Evolutionary conservation across 2,329 filamentous ascomycete genomes (phyloP).

Genomic region (Colletotrichum tamarilloi): DNA sequence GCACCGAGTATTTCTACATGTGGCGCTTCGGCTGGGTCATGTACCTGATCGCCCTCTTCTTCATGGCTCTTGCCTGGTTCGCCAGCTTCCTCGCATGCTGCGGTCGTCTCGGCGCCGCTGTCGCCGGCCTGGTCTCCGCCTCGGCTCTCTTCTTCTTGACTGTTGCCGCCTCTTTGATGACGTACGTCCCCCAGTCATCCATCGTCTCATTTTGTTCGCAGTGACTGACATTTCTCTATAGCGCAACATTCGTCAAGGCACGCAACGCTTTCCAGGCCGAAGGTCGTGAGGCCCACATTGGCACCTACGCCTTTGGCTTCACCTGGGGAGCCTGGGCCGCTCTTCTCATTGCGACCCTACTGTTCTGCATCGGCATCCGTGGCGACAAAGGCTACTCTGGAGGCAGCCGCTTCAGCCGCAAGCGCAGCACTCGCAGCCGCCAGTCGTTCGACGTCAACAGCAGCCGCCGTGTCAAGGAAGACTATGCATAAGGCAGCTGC

Average conservation of each 20-base stretch:
- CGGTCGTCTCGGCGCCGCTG: slow-evolving; percentile 75
- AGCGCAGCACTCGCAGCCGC: slow-evolving; percentile 62
- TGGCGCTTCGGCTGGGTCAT: slow-evolving; percentile 96
- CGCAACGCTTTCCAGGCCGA: slow-evolving; percentile 72
- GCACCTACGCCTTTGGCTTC: slow-evolving; percentile 79
- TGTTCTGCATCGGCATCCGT: slow-evolving; percentile 74
- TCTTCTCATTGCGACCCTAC: slow-evolving; percentile 72
- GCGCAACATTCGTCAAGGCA: slow-evolving; percentile 73
- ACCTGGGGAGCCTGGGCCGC: slow-evolving; percentile 78
- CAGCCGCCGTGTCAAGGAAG: slow-evolving; percentile 75
- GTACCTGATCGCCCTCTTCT: slow-evolving; percentile 86
- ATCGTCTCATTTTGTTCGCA: not conserved
- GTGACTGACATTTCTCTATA: slow-evolving; percentile 36
- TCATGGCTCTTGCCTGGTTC: slow-evolving; percentile 76
- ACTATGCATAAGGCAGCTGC: slow-evolving; percentile 64
- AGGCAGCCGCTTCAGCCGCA: slow-evolving; percentile 57
- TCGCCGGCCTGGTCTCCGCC: slow-evolving; percentile 68
- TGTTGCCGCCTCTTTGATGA: slow-evolving; percentile 78
- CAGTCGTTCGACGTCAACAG: slow-evolving; percentile 64
- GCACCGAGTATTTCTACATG: slow-evolving; percentile 78
- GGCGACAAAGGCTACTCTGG: slow-evolving; percentile 54
- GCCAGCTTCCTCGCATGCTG: slow-evolving; percentile 76
- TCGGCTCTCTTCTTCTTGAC: slow-evolving; percentile 77
- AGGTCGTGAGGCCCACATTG: slow-evolving; percentile 69
- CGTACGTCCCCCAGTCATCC: slow-evolving; percentile 62